Conservation (phyloP, 176 grass and related monocot species). For the Bonia amplexicaulis region DNA sequence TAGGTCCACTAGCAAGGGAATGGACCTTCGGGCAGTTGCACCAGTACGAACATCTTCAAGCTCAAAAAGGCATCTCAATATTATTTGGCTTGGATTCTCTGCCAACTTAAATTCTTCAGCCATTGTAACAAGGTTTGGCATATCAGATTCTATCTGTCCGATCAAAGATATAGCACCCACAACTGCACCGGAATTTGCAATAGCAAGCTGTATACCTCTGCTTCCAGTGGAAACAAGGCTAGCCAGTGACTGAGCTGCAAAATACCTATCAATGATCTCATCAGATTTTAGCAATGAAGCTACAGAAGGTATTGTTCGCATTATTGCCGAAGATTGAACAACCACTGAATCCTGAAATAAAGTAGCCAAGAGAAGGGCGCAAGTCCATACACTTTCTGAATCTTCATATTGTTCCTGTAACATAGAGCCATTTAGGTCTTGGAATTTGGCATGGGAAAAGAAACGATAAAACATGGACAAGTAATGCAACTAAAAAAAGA, state of each 20-base stretch:
- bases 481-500: conserved; percentile 27
- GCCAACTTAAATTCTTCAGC: conserved; percentile 68
- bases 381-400: conserved; percentile 71
- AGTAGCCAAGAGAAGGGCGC: conserved; percentile 80
- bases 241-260: conserved; percentile 88
- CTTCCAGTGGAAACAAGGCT: conserved; percentile 77
- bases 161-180: conserved; percentile 68
- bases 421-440: conserved; percentile 24
- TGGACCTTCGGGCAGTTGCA: conserved; percentile 69
- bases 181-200: conserved; percentile 93
- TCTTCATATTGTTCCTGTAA: conserved; percentile 75
- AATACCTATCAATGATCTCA: conserved; percentile 62
- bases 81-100: conserved; percentile 68
- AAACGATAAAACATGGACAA: conserved; percentile 17
- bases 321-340: conserved; percentile 71
- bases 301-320: conserved; percentile 64
- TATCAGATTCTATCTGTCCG: conserved; percentile 70
- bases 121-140: conserved; percentile 57
- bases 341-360: conserved; percentile 78
- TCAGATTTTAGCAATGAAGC: conserved; percentile 83
- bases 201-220: conserved; percentile 66
- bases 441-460: conserved; percentile 16
- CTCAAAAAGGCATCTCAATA: conserved; percentile 73
- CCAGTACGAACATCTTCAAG: conserved; percentile 74
- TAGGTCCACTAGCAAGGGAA: conserved; percentile 91